These are phyloP conservation scores for Glycine tomentella DNA, from an alignment of 306 rosid genomes.

Conservation along the genomic window DNA sequence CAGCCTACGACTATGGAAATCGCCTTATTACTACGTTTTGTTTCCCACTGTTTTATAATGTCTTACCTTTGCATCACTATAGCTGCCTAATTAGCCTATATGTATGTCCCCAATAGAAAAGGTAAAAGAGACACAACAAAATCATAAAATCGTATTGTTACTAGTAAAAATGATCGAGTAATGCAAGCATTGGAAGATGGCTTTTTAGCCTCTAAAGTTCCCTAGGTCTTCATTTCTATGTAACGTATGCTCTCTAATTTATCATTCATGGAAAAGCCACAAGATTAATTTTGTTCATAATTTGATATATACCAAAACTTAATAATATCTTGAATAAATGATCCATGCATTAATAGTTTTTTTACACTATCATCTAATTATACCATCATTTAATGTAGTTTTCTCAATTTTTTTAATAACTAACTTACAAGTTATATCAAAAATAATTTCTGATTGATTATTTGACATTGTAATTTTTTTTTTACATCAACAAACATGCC, in stretches of 20 bases:
- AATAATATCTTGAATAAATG: background rate
- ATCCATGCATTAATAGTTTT: no score
- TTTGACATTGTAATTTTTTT: no score
- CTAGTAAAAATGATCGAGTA: constrained; percentile 12
- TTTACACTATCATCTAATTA: no score
- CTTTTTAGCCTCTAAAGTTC: constrained; percentile 15
- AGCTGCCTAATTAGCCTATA: constrained; percentile 20
- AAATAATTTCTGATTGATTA: no score
- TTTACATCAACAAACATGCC: no score
- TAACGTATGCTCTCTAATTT: background rate
- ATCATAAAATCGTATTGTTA: constrained; percentile 23
- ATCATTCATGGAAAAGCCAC: background rate
- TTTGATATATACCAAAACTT: background rate
- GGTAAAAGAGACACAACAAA: constrained; percentile 30
- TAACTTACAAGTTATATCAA: no score
- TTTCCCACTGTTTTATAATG: constrained; percentile 35
- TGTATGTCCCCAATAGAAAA: constrained; percentile 46
- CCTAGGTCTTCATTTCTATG: constrained; percentile 16
- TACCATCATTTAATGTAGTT: no score
- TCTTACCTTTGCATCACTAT: constrained; percentile 32
- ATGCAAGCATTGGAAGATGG: constrained; percentile 24
- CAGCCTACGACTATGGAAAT: constrained; percentile 10
- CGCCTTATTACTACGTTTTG: constrained; percentile 14
- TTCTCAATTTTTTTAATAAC: no score
- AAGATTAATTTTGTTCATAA: background rate